Evolutionary conservation across 2,329 filamentous ascomycete genomes (phyloP).

Genomic region (Diaporthe helianthi): DNA sequence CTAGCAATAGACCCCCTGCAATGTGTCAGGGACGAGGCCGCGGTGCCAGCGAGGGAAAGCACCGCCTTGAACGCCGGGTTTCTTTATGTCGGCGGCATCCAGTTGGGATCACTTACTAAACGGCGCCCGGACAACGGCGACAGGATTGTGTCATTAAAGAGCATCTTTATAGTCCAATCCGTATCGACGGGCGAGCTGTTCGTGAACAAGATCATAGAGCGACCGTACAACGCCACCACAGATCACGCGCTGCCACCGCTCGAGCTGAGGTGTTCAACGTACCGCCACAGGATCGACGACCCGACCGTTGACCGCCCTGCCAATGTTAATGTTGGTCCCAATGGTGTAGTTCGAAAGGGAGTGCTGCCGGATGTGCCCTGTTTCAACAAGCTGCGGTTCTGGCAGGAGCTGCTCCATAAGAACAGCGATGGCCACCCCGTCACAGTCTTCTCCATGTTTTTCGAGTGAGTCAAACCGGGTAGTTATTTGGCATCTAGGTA

Average conservation of each 20-base stretch:
- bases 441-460: not conserved
- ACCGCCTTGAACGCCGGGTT: not conserved
- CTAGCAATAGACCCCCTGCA: too few relatives aligned
- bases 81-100: not conserved
- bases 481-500: not conserved
- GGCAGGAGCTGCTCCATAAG: not conserved
- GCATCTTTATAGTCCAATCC: not conserved
- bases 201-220: not conserved
- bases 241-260: not conserved
- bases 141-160: not conserved
- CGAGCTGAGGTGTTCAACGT: constrained; percentile 7
- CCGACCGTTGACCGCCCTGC: not conserved
- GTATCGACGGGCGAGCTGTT: not conserved
- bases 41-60: not conserved
- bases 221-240: not conserved
- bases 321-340: not conserved
- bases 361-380: not conserved
- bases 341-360: not conserved
- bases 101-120: not conserved
- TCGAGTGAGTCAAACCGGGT: not conserved
- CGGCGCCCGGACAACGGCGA: not conserved
- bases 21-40: not conserved
- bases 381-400: constrained; percentile 8
- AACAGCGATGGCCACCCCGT: not conserved
- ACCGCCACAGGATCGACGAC: not conserved